These are phyloP conservation scores for Dioscorea alata DNA, from an alignment of 106 monocot genomes.

Conservation along the genomic window DNA sequence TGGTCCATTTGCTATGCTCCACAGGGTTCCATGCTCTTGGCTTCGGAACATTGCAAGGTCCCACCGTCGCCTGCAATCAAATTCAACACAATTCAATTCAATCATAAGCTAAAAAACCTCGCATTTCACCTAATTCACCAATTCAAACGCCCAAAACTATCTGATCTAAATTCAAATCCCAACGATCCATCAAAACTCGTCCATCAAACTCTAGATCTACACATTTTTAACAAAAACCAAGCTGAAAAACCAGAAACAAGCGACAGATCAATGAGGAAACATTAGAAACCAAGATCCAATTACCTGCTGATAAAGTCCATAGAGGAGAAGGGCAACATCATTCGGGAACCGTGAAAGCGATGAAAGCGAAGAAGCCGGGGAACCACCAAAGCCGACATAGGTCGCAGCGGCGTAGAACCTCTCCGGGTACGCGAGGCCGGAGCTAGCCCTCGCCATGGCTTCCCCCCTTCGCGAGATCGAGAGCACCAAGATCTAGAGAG, in stretches of 20 bases:
- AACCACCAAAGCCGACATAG: constrained; percentile 43
- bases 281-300: background rate
- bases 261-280: background rate
- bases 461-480: background rate
- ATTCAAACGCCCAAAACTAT: background rate
- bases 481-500: background rate
- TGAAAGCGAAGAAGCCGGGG: constrained; percentile 2
- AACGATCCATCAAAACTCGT: too few relatives aligned
- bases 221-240: background rate
- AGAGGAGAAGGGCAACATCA: constrained; percentile 57
- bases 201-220: background rate
- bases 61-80: constrained; percentile 68
- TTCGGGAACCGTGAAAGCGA: constrained; percentile 41
- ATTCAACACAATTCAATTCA: background rate
- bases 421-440: constrained; percentile 54
- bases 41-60: constrained; percentile 66
- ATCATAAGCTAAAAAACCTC: background rate
- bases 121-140: background rate
- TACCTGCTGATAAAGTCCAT: constrained; percentile 54
- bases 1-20: constrained; percentile 90
- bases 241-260: background rate
- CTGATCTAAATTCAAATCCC: background rate
- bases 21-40: constrained; percentile 83
- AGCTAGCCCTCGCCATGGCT: constrained; percentile 38
- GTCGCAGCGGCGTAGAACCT: constrained; percentile 57